Evolutionary conservation across 2,329 filamentous ascomycete genomes (phyloP).

Genomic region (Colletotrichum godetiae): DNA sequence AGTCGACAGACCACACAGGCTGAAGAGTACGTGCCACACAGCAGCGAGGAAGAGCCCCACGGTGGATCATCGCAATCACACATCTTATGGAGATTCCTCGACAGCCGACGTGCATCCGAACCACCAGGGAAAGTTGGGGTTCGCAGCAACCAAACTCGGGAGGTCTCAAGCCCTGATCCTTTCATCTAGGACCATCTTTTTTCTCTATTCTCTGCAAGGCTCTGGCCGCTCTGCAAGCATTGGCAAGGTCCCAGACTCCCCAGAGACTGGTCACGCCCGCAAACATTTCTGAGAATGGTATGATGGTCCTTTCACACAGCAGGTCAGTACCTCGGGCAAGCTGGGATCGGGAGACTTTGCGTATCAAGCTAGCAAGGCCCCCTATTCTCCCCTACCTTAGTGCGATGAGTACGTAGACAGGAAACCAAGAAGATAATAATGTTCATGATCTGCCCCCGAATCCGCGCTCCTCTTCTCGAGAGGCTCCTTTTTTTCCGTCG

Average conservation of each 20-base stretch:
- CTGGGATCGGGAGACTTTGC: constrained; percentile 16
- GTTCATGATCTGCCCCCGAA: constrained; percentile 23
- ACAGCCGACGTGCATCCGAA: constrained; percentile 16
- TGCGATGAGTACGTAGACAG: not conserved
- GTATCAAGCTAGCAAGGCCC: constrained; percentile 12
- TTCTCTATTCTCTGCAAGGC: not conserved
- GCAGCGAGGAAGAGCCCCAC: constrained; percentile 6
- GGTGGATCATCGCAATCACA: constrained; percentile 28
- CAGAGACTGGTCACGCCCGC: not conserved
- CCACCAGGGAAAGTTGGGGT: constrained; percentile 18
- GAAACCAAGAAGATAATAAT: constrained; percentile 25
- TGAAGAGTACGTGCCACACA: not conserved
- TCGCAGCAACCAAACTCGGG: not conserved
- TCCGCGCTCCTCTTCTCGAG: not conserved
- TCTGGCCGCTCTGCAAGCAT: not conserved
- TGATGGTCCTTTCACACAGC: not conserved
- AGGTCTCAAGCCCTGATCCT: constrained; percentile 31
- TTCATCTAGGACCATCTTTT: constrained; percentile 3
- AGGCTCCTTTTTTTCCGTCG: constrained; percentile 19
- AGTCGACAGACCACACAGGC: not conserved
- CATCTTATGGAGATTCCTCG: not conserved
- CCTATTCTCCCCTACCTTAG: not conserved
- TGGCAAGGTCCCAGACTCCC: not conserved
- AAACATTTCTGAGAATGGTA: constrained; percentile 7
- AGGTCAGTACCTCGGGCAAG: constrained; percentile 1